A percentile compares a stretch with the other conserved stretches of the same genome.
Evolutionary conservation across 768 basidiomycete genomes (phyloP).

Genomic region (Psilocybe sp.): DNA sequence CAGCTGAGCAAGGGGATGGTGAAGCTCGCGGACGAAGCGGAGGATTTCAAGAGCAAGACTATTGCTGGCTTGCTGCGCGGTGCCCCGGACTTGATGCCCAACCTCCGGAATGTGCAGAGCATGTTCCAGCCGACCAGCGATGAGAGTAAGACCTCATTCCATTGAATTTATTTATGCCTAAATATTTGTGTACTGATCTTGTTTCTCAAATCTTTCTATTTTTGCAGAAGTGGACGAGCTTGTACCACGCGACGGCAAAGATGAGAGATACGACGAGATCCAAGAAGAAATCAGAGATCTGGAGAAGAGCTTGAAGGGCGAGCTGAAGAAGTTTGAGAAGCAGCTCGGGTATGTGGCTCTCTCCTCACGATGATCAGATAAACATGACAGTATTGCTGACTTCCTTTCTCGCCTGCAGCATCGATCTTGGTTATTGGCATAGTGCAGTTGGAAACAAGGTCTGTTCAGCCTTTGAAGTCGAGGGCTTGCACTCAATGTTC

Average conservation of each 20-base stretch:
- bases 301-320: constrained; percentile 68
- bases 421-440: constrained; percentile 42
- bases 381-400: background rate
- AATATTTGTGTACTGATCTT: no score
- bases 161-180: background rate
- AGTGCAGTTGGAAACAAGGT: constrained; percentile 84
- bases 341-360: constrained; percentile 52
- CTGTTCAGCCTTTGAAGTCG: background rate
- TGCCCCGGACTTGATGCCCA: constrained; percentile 74
- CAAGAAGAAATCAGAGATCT: constrained; percentile 65
- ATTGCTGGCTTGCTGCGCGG: constrained; percentile 73
- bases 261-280: constrained; percentile 80
- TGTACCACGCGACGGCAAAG: constrained; percentile 80
- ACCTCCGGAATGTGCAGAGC: constrained; percentile 69
- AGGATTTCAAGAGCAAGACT: constrained; percentile 73
- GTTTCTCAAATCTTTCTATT: background rate
- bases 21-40: constrained; percentile 59
- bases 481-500: background rate
- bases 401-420: constrained; percentile 18
- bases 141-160: constrained; percentile 47
- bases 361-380: no score
- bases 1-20: constrained; percentile 66
- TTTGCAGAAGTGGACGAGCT: constrained; percentile 63
- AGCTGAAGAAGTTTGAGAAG: constrained; percentile 64
- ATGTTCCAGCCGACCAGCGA: constrained; percentile 63